Evolutionary conservation across 2,329 filamentous ascomycete genomes (phyloP).

Genomic region (Paraphoma sp.): DNA sequence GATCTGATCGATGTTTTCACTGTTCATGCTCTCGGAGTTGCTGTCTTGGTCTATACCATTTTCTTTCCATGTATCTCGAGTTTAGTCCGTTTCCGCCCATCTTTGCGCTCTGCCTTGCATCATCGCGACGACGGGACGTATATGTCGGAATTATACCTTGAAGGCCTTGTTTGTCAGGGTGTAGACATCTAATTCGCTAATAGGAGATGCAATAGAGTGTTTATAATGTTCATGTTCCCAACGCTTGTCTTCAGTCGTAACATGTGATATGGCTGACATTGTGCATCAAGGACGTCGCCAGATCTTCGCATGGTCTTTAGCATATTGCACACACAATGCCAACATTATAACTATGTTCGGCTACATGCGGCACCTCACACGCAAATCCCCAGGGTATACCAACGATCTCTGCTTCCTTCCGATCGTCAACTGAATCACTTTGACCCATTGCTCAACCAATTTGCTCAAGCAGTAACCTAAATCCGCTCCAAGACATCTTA

Average conservation of each 20-base stretch:
- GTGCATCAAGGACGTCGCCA: background rate
- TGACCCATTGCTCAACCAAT: background rate
- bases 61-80: slow-evolving; percentile 28
- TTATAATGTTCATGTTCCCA: background rate
- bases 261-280: background rate
- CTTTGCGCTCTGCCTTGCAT: slow-evolving; percentile 16
- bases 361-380: background rate
- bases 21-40: slow-evolving; percentile 43
- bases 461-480: background rate
- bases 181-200: slow-evolving; percentile 41
- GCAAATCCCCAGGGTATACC: background rate
- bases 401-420: background rate
- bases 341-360: slow-evolving; percentile 11
- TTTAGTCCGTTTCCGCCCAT: slow-evolving; percentile 24
- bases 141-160: slow-evolving; percentile 15
- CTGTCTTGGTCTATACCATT: slow-evolving; percentile 47
- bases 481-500: background rate
- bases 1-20: slow-evolving; percentile 23
- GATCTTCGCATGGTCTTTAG: slow-evolving; percentile 1
- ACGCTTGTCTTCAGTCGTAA: background rate
- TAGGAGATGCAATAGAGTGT: slow-evolving; percentile 25
- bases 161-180: slow-evolving; percentile 6
- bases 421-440: background rate
- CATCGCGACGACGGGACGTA: slow-evolving; percentile 8
- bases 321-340: slow-evolving; percentile 6